A percentile compares a stretch with the other conserved stretches of the same genome.
phyloP scores from a whole-genome alignment of 352 stramenopile genomes.

The Elongisporangium undulatum region DNA sequence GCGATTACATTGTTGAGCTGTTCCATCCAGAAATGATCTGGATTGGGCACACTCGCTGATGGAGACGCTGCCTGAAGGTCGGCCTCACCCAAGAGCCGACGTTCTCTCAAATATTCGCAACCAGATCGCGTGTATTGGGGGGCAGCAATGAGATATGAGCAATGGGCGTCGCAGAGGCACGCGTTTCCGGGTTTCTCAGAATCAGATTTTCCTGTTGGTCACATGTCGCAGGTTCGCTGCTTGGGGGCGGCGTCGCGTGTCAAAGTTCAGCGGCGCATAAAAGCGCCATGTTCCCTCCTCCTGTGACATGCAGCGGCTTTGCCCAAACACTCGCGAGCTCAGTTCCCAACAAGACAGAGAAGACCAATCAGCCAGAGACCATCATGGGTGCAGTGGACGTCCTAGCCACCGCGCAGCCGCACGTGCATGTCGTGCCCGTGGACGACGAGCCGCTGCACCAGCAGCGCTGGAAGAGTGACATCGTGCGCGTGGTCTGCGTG shows the following conservation, averaged over 20 bases:
- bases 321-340: not conserved
- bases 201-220: no score
- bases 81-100: no score
- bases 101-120: no score
- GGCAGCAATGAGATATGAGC: no score
- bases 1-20: no score
- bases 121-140: no score
- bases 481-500: slow-evolving; percentile 27
- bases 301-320: not conserved
- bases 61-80: no score
- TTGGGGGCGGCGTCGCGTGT: not conserved
- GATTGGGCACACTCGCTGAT: no score
- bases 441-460: slow-evolving; percentile 43
- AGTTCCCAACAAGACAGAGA: not conserved
- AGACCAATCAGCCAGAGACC: not conserved
- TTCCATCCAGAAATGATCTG: no score
- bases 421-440: slow-evolving; percentile 33
- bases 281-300: not conserved
- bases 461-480: slow-evolving; percentile 32
- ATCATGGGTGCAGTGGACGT: not conserved
- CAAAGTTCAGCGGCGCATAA: not conserved
- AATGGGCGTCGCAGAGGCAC: no score
- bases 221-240: not conserved
- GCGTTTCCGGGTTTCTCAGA: no score
- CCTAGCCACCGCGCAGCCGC: not conserved